Conservation (phyloP, 345 rosid species). For the Jatropha curcas region DNA sequence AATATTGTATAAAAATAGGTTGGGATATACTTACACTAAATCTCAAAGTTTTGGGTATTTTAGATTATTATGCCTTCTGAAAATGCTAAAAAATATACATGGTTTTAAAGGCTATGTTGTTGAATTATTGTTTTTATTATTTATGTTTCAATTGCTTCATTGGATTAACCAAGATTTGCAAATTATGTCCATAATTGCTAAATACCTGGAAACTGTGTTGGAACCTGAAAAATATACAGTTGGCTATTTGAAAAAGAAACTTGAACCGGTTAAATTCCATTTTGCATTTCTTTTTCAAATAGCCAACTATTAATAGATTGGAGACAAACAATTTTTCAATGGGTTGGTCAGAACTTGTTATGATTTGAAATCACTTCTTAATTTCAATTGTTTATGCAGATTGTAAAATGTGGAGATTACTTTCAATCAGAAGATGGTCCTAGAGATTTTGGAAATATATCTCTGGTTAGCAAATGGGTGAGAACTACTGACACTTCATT, state of each 20-base stretch:
- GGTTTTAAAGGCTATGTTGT: too few species aligned
- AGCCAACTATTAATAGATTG: neutral
- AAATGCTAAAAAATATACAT: too few species aligned
- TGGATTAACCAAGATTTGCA: neutral
- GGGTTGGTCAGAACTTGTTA: neutral
- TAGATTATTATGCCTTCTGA: too few species aligned
- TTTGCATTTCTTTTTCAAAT: neutral
- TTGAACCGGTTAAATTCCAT: neutral
- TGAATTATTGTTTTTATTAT: too few species aligned
- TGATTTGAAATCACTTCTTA: neutral
- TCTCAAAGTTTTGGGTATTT: too few species aligned
- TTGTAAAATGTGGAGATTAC: slow-evolving; percentile 79
- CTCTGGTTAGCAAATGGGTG: slow-evolving; percentile 54
- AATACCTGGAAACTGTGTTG: neutral
- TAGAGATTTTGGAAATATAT: slow-evolving; percentile 75
- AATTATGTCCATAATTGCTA: neutral
- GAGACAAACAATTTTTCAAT: neutral
- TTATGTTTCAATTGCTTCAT: neutral
- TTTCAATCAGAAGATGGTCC: slow-evolving; percentile 78
- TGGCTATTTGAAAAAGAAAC: too few species aligned
- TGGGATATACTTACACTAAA: too few species aligned
- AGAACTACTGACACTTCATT: slow-evolving; percentile 56
- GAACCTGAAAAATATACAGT: neutral
- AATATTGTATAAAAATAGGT: too few species aligned
- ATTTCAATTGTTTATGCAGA: slow-evolving; percentile 41